phyloP scores from a whole-genome alignment of 2,329 filamentous ascomycete species.

The Daldinia sp. region DNA sequence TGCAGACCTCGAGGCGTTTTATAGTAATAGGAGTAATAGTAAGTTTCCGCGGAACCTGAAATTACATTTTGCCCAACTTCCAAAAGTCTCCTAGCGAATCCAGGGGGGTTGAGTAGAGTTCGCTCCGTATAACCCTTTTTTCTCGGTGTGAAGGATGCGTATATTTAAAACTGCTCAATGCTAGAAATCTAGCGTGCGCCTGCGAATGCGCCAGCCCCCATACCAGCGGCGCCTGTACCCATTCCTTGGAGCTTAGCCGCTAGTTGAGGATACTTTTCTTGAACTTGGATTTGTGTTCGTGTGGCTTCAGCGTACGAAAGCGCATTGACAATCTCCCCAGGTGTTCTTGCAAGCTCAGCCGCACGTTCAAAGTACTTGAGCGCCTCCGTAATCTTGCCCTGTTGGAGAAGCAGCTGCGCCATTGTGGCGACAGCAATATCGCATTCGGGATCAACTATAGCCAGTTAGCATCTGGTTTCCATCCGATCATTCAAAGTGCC shows the following conservation, averaged over 20 bases:
- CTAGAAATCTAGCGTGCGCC: constrained; percentile 36
- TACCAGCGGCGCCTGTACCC: constrained; percentile 35
- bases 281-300: constrained; percentile 91
- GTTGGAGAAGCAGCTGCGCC: constrained; percentile 95
- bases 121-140: constrained; percentile 10
- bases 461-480: constrained; percentile 47
- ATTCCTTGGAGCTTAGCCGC: constrained; percentile 74
- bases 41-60: constrained; percentile 24
- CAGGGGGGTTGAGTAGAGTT: constrained; percentile 30
- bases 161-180: constrained; percentile 1
- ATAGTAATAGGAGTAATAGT: too few species aligned
- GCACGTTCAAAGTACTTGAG: constrained; percentile 97
- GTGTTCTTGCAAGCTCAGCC: constrained; percentile 91
- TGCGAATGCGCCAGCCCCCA: constrained; percentile 40
- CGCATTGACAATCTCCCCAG: constrained; percentile 95
- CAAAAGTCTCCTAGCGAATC: neutral
- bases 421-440: constrained; percentile 99
- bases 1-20: constrained; percentile 12
- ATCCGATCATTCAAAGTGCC: constrained; percentile 26
- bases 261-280: constrained; percentile 84
- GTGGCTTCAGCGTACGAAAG: constrained; percentile 97
- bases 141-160: neutral
- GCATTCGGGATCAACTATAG: constrained; percentile 91
- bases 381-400: constrained; percentile 95
- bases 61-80: constrained; percentile 12